A percentile compares a stretch with the other conserved stretches of the same genome.
Evolutionary conservation across 768 basidiomycete genomes (phyloP).

Genomic region (Pulveroboletus sp.): DNA sequence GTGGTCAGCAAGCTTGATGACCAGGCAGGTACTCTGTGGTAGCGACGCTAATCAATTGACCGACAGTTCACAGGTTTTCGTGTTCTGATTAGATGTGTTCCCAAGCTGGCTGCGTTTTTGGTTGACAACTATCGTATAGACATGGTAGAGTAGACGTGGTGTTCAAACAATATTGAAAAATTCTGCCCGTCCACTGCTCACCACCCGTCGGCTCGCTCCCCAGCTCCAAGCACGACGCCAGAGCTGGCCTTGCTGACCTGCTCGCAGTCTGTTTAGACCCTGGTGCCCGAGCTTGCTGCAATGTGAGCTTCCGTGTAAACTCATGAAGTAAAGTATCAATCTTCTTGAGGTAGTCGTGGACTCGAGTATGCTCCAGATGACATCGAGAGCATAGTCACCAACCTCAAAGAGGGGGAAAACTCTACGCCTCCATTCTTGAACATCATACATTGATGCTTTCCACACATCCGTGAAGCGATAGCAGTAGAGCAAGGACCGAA

Average conservation of each 20-base stretch:
- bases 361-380: constrained; percentile 30
- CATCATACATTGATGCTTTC: constrained; percentile 26
- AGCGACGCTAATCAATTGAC: constrained; percentile 13
- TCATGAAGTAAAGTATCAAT: too few relatives aligned
- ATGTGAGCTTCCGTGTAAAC: too few relatives aligned
- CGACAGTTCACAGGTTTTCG: constrained; percentile 32
- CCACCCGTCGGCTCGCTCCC: too few relatives aligned
- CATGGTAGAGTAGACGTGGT: not conserved
- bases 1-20: constrained; percentile 92
- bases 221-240: not conserved
- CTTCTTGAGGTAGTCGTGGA: constrained; percentile 1
- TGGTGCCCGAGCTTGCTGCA: too few relatives aligned
- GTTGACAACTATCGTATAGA: constrained; percentile 4
- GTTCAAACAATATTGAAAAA: too few relatives aligned
- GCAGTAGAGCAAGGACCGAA: constrained; percentile 36
- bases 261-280: too few relatives aligned
- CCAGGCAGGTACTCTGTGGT: constrained; percentile 43
- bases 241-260: too few relatives aligned
- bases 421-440: constrained; percentile 37
- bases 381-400: constrained; percentile 28
- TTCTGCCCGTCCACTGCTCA: too few relatives aligned
- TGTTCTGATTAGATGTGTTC: constrained; percentile 31
- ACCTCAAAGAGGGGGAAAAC: constrained; percentile 37
- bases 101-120: not conserved
- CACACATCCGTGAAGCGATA: not conserved